Evolutionary conservation across 2,329 filamentous ascomycete species (phyloP).

Genomic region (Ramularia endophylla): DNA sequence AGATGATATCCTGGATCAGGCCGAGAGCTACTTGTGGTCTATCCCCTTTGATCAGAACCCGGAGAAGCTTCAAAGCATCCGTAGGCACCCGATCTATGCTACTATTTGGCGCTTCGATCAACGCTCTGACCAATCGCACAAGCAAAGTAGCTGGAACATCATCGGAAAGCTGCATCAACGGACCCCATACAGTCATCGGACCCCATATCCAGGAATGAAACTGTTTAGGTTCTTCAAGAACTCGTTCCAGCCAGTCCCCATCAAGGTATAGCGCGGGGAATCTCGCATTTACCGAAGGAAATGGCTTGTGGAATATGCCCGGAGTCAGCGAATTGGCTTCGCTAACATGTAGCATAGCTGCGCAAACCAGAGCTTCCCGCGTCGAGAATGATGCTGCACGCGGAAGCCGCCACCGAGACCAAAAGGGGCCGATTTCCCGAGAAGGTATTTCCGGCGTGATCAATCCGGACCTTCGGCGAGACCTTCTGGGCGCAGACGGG

Average conservation of each 20-base stretch:
- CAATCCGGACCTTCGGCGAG: background rate
- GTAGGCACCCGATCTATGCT: background rate
- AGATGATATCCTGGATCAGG: constrained; percentile 8
- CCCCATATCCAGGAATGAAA: too few species aligned
- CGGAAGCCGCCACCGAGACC: too few species aligned
- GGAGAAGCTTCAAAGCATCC: constrained; percentile 9
- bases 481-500: too few species aligned
- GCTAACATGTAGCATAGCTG: constrained; percentile 31
- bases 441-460: background rate
- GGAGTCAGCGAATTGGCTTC: constrained; percentile 10
- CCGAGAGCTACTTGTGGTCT: constrained; percentile 9
- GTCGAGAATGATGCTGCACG: constrained; percentile 9
- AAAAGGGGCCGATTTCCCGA: background rate
- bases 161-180: background rate
- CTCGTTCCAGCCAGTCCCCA: constrained; percentile 25
- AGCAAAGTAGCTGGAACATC: constrained; percentile 14
- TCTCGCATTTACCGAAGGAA: constrained; percentile 24
- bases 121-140: constrained; percentile 6
- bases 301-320: constrained; percentile 25
- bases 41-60: constrained; percentile 9
- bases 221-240: constrained; percentile 6
- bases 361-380: constrained; percentile 30
- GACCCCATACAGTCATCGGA: constrained; percentile 1
- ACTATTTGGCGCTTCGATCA: constrained; percentile 1
- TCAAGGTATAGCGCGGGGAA: constrained; percentile 33